Evolutionary conservation across 176 grass and related monocot species (phyloP).

Genomic region (Musa schizocarpa): DNA sequence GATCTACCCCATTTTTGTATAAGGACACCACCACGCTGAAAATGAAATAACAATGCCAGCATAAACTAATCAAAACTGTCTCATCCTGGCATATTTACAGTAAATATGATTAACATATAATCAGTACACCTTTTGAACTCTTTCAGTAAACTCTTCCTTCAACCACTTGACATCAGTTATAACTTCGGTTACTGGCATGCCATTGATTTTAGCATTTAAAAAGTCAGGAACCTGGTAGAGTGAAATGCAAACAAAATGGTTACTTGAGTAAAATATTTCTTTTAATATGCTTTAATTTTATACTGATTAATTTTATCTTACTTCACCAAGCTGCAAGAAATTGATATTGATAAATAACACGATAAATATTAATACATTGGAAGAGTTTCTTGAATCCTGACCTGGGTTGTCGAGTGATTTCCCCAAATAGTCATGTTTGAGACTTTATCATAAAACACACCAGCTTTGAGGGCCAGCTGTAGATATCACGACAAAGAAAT

Average conservation of each 20-base stretch:
- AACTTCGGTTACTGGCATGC: constrained; percentile 65
- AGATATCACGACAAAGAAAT: constrained; percentile 14
- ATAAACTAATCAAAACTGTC: constrained; percentile 2
- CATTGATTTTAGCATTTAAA: constrained; percentile 86
- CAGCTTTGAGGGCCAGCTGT: constrained; percentile 86
- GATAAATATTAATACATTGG: neutral
- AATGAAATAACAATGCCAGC: neutral
- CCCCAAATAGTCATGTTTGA: constrained; percentile 99
- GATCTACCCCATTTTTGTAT: constrained; percentile 98
- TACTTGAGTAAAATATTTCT: neutral
- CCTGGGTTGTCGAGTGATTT: constrained; percentile 98
- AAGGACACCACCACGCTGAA: constrained; percentile 79
- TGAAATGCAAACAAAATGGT: constrained; percentile 14
- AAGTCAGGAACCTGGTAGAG: constrained; percentile 87
- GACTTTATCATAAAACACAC: constrained; percentile 97
- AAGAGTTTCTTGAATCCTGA: constrained; percentile 25
- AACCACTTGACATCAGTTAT: constrained; percentile 85
- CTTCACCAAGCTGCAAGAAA: neutral
- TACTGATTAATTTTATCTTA: neutral
- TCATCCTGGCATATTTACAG: neutral
- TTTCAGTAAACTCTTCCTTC: constrained; percentile 76
- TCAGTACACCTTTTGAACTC: constrained; percentile 58
- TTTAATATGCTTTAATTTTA: neutral
- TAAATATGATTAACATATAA: neutral
- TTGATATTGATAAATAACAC: neutral